Conservation (phyloP, 1,139 yeast species). For the Suhomyces terraborum region DNA sequence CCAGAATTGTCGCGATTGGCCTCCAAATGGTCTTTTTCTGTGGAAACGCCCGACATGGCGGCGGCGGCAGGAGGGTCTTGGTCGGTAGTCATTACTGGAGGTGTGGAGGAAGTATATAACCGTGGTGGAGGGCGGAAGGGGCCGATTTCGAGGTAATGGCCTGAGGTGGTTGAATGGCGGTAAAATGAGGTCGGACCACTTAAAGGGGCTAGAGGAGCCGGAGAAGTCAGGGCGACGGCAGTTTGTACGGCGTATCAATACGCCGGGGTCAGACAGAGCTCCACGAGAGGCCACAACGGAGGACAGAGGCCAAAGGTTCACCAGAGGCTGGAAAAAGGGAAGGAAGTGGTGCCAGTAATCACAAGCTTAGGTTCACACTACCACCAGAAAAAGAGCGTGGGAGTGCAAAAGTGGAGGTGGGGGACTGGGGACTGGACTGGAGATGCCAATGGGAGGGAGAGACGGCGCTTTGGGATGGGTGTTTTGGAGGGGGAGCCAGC, state of each 20-base stretch:
- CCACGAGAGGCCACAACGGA: too few relatives aligned
- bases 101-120: background rate
- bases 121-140: background rate
- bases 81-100: constrained; percentile 8
- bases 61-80: constrained; percentile 2
- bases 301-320: too few relatives aligned
- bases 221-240: background rate
- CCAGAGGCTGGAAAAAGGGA: too few relatives aligned
- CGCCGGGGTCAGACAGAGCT: too few relatives aligned
- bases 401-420: background rate
- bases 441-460: too few relatives aligned
- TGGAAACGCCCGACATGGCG: background rate
- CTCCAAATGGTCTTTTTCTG: constrained; percentile 1
- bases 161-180: background rate
- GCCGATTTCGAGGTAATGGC: background rate
- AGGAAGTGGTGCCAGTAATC: background rate
- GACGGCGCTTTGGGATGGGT: background rate
- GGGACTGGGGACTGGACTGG: too few relatives aligned
- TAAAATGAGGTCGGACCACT: background rate
- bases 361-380: background rate
- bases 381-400: background rate
- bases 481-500: background rate
- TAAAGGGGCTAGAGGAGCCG: background rate
- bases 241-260: background rate
- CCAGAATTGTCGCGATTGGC: background rate